Conservation (phyloP, 805 yeast species). For the Metschnikowia similis region DNA sequence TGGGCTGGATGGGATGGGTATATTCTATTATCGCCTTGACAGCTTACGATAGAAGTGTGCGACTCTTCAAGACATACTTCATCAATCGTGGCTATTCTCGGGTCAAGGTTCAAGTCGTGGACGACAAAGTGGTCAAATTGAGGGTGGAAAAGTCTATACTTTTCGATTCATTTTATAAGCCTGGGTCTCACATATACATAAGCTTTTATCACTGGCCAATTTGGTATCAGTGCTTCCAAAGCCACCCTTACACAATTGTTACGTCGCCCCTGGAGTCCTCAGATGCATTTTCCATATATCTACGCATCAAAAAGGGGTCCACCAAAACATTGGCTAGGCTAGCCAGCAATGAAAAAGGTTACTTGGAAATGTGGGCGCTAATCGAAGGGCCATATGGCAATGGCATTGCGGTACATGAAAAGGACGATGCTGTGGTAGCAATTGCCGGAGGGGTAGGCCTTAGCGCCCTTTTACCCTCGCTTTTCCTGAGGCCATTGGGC, state of each 20-base stretch:
- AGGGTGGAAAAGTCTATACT: constrained; percentile 14
- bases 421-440: constrained; percentile 12
- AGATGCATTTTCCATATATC: constrained; percentile 11
- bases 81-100: constrained; percentile 15
- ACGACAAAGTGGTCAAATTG: constrained; percentile 12
- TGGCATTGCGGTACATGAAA: constrained; percentile 7
- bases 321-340: constrained; percentile 10
- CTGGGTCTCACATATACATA: constrained; percentile 15
- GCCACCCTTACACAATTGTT: constrained; percentile 17
- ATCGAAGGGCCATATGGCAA: constrained; percentile 19
- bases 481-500: constrained; percentile 6
- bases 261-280: constrained; percentile 13
- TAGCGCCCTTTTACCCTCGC: constrained; percentile 14
- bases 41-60: constrained; percentile 12
- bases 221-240: constrained; percentile 18
- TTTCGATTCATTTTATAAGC: constrained; percentile 12
- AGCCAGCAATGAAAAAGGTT: constrained; percentile 14
- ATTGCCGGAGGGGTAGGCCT: constrained; percentile 18
- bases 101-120: constrained; percentile 7
- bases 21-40: constrained; percentile 15
- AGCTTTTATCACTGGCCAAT: constrained; percentile 17
- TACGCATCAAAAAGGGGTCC: constrained; percentile 16
- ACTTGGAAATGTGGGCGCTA: constrained; percentile 13
- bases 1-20: constrained; percentile 21
- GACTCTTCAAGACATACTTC: constrained; percentile 13